Base-by-base conservation (phyloP, 2,329 filamentous ascomycete species). In the Cladosporium velox region DNA sequence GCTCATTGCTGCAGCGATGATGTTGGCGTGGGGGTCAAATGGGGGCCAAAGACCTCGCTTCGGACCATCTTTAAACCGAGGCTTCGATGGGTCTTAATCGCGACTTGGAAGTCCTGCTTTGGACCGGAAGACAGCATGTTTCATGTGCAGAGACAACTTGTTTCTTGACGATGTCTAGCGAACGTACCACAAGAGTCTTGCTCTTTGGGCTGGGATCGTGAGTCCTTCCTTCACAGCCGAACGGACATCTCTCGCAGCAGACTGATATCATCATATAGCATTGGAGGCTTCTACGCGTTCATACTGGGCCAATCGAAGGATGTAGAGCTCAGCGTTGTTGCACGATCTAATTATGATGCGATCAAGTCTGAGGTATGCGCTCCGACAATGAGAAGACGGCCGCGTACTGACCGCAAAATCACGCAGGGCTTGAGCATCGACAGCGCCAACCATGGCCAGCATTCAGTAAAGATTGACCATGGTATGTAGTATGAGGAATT, bases 271-370 rank as follows among this genome's bases (percentile, higher is more conserved):
- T 1, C 28, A 3, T 21, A 21, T 34, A 86, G 84, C 0, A 86
- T 87, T 60, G 85, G 85, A 35, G 85, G 83, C 2, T 86, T 87
- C 68, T 87, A 87, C 70, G 82, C 84, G 7, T 87, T 86, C 65
- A 81, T 87, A 49, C 71, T 86, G 0, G 80, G 77, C 62, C 79
- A 81, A 2, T 76, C 74, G 41, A 67, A 78, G 2, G 76, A 74
- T n/a, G 78, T 82, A 6, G 76, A 75, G 6, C 66, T 83, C 15
- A 80, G 79, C 0, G 80, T 82, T 0, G 77, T 81, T 18, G 81
- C 80, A 10, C 77, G 81, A 67, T 82, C 81, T 1, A 83, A 82
- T 62, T 81, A 81, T 59, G 76, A 81, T 4, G 79, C 76, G 4
- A 79, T 83, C 2, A 75, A 77, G 24, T 65, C 72, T 11, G 74